Evolutionary conservation across 106 monocot species (phyloP), one percentile per base, ranked within the genome.

Genomic region (Acorus gramineus): DNA sequence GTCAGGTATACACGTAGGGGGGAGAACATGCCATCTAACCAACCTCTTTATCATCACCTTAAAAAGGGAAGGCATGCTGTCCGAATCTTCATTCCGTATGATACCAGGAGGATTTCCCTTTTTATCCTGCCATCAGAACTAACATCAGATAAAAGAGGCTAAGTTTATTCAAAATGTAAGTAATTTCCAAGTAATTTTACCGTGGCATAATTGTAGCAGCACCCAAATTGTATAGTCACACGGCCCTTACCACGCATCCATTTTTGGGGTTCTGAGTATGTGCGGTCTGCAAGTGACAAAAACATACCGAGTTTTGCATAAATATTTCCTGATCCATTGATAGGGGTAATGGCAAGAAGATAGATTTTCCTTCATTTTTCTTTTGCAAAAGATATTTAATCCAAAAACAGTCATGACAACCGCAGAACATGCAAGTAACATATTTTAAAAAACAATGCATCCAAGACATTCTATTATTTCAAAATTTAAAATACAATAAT

Each of bases 241-340:
- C 90, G 82, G 3, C 90, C 91, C 75, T 98, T 98, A 11, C 86
- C 96, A 12, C 72, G 77, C 95, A 87, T 87, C 90, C 90, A 90
- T 57, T 87, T 96, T 9, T 53, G 53, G 7, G 91, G 87, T 70
- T 84, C 85, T 46, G 87, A 85, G 72, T 98, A 98, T 10, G 91
- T 91, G 5, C 76, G 75, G 48, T 84, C 94, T 95, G 78, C 13
- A 76, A 56, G 45, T 11, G 3, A 55, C 55, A 10, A 46, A 45
- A 45, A 11, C 45, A 47, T 8, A 3, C 44, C 9, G 4, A 8
- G 1, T 28, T 28, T 28, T 28, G 28, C 28, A 28, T 28, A 28
- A 28, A 28, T 28, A 28, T 28, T 28, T 28, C 28, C 28, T 28
- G 28, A 28, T 28, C 28, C 28, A 28, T 28, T 28, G 28, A n/a